A percentile compares a stretch with the other conserved stretches of the same genome.
Conservation (phyloP, 805 yeast species). For the Starmera dryadoides region DNA sequence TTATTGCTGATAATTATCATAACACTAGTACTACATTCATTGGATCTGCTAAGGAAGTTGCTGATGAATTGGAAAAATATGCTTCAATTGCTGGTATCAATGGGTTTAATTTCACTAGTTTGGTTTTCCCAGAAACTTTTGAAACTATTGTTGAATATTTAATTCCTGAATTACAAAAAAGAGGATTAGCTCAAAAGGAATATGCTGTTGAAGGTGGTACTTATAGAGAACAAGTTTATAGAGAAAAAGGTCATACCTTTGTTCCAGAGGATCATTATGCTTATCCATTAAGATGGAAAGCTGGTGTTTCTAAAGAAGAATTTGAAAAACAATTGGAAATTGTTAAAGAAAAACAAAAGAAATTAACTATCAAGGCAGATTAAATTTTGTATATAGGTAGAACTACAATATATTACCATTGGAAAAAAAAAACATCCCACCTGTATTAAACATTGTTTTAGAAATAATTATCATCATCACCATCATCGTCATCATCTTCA, state of each 20-base stretch:
- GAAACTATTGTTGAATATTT: constrained; percentile 27
- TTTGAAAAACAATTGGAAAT: constrained; percentile 11
- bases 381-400: too few relatives aligned
- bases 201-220: constrained; percentile 24
- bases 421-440: too few relatives aligned
- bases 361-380: neutral
- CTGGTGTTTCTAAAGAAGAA: constrained; percentile 19
- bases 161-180: constrained; percentile 24
- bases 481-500: too few relatives aligned
- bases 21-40: constrained; percentile 10
- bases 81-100: constrained; percentile 30
- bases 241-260: constrained; percentile 8
- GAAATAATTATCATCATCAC: too few relatives aligned
- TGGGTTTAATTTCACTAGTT: constrained; percentile 31
- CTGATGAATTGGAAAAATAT: constrained; percentile 30
- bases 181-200: constrained; percentile 27
- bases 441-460: too few relatives aligned
- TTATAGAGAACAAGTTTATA: constrained; percentile 22
- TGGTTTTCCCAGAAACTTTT: constrained; percentile 28
- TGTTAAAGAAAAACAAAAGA: neutral
- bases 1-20: constrained; percentile 16
- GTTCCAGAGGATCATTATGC: constrained; percentile 8
- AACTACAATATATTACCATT: too few relatives aligned
- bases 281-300: constrained; percentile 7
- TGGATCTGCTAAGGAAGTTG: constrained; percentile 28